A percentile compares a stretch with the other conserved stretches of the same genome.
Evolutionary conservation across 768 basidiomycete genomes (phyloP).

Genomic region (Serendipita vermifera): DNA sequence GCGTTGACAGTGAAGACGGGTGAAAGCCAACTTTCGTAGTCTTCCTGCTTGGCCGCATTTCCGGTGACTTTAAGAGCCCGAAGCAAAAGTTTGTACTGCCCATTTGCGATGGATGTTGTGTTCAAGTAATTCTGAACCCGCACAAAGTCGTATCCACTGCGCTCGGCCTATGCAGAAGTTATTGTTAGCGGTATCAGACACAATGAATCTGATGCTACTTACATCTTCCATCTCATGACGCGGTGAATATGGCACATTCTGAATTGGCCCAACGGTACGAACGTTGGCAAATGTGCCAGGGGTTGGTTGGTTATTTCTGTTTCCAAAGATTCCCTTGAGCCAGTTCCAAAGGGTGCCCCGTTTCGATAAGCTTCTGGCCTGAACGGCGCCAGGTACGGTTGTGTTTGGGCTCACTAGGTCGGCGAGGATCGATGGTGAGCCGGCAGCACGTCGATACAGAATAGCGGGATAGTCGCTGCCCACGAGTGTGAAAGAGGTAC

Average conservation of each 20-base stretch:
- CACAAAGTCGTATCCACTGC: neutral
- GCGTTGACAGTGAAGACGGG: conserved; percentile 3
- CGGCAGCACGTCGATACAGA: neutral
- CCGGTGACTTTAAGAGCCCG: conserved; percentile 10
- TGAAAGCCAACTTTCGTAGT: conserved; percentile 11
- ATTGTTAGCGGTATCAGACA: too few species aligned
- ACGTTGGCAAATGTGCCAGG: conserved; percentile 1
- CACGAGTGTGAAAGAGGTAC: neutral
- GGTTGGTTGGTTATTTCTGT: neutral
- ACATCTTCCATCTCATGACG: too few species aligned
- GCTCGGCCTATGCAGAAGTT: neutral
- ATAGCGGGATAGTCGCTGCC: conserved; percentile 9
- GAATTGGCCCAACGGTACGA: conserved; percentile 4
- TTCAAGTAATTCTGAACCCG: conserved; percentile 5
- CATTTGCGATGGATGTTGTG: conserved; percentile 1
- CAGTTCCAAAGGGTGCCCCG: neutral
- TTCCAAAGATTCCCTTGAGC: neutral
- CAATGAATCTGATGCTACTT: too few species aligned
- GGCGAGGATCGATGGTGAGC: conserved; percentile 6
- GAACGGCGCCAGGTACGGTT: neutral
- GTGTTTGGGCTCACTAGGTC: conserved; percentile 7
- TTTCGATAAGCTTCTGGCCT: neutral
- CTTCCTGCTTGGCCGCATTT: neutral
- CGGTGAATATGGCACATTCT: neutral
- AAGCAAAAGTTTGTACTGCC: conserved; percentile 9